Conservation (phyloP, 441 rosid genomes). For the Breynia disticha region DNA sequence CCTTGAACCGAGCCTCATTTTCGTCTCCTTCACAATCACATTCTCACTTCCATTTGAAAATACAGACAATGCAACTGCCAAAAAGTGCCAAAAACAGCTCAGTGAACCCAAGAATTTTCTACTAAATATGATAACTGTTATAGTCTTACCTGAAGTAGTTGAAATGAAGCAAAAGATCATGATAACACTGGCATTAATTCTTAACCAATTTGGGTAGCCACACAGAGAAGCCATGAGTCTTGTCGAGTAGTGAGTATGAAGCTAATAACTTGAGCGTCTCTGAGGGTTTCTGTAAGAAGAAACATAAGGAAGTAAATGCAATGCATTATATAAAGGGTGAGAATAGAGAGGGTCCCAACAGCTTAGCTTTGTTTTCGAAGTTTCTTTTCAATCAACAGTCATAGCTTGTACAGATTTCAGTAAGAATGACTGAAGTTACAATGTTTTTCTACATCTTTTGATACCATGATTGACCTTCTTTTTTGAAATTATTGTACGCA, state of each 20-base stretch:
- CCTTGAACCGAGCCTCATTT: conserved; percentile 55
- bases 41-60: conserved; percentile 3
- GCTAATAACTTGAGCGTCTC: not conserved
- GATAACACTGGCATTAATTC: conserved; percentile 9
- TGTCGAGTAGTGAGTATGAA: not conserved
- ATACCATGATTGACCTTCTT: conserved; percentile 13
- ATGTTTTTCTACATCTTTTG: conserved; percentile 19
- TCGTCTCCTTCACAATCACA: conserved; percentile 15
- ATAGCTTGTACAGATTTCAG: conserved; percentile 13
- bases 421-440: conserved; percentile 27
- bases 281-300: not conserved
- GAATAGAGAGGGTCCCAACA: conserved; percentile 15
- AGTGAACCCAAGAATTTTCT: not conserved
- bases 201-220: conserved; percentile 8
- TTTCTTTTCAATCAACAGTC: conserved; percentile 27
- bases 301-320: not conserved
- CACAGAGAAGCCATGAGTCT: conserved; percentile 23
- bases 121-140: not conserved
- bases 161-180: conserved; percentile 18
- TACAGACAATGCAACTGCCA: not conserved
- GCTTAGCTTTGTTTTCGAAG: conserved; percentile 14
- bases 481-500: conserved; percentile 2
- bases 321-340: not conserved
- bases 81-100: not conserved
- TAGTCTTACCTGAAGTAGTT: conserved; percentile 21